These are phyloP conservation scores for Trichosporon sp. DNA, from an alignment of 1,284 basidiomycete genomes.

Conservation along the genomic window DNA sequence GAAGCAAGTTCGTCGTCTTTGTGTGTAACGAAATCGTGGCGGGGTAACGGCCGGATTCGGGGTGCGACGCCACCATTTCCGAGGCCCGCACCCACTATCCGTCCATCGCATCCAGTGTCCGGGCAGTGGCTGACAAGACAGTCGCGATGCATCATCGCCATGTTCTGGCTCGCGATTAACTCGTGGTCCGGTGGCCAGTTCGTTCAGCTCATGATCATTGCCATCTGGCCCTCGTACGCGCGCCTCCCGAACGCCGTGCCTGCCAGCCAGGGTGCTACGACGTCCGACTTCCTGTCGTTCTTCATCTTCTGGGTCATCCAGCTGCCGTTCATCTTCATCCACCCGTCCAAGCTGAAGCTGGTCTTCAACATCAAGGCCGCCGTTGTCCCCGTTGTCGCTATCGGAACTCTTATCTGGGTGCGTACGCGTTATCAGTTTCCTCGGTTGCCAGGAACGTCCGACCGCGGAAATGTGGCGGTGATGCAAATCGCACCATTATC, in stretches of 20 bases:
- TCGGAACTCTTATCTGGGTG: constrained; percentile 73
- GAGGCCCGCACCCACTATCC: background rate
- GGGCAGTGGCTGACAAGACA: constrained; percentile 55
- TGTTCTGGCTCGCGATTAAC: constrained; percentile 76
- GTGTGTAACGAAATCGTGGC: constrained; percentile 15
- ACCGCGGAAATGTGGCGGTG: background rate
- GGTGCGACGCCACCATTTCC: background rate
- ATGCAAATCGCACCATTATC: background rate
- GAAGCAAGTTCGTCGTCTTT: constrained; percentile 58
- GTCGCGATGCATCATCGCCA: constrained; percentile 70
- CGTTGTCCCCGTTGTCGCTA: constrained; percentile 67
- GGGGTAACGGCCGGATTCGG: background rate
- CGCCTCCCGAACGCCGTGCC: constrained; percentile 68
- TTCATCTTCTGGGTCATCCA: constrained; percentile 70
- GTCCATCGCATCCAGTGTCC: background rate
- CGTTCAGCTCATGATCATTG: constrained; percentile 66
- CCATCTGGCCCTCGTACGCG: constrained; percentile 73
- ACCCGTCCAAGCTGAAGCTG: constrained; percentile 71
- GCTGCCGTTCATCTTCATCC: constrained; percentile 70
- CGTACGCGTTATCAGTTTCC: constrained; percentile 58
- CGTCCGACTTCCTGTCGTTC: constrained; percentile 65
- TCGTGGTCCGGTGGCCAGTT: constrained; percentile 58
- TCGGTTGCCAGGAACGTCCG: background rate
- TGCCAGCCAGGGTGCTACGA: constrained; percentile 66
- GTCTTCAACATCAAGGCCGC: constrained; percentile 70